Percentiles rank a stretch among this genome's conserved stretches.
These are phyloP conservation scores for Mycosarcoma maydis DNA, from an alignment of 1,284 basidiomycete genomes.

Conservation along the genomic window DNA sequence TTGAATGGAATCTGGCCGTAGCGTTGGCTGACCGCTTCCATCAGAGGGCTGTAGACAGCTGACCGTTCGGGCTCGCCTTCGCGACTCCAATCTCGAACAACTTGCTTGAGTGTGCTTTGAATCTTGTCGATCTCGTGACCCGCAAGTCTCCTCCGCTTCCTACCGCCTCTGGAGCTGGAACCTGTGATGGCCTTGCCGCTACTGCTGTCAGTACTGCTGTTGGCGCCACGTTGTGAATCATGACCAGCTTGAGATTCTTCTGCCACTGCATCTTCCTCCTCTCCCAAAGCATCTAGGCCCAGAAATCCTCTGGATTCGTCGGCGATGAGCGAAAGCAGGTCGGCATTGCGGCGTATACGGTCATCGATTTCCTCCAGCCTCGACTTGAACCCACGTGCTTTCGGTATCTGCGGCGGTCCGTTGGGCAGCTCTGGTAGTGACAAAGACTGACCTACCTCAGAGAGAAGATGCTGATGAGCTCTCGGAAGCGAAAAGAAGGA, in stretches of 20 bases:
- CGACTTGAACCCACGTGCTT: constrained; percentile 38
- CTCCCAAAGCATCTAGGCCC: constrained; percentile 20
- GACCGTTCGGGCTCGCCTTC: constrained; percentile 52
- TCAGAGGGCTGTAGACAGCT: constrained; percentile 55
- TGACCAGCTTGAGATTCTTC: constrained; percentile 7
- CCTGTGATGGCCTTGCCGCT: not conserved
- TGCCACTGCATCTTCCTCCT: constrained; percentile 4
- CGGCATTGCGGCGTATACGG: constrained; percentile 63
- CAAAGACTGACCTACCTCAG: constrained; percentile 34
- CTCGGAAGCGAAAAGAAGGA: constrained; percentile 55
- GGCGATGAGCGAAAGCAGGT: constrained; percentile 56
- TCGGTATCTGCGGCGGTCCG: not conserved
- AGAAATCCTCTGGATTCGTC: constrained; percentile 59
- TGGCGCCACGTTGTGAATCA: constrained; percentile 1
- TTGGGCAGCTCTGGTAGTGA: constrained; percentile 38
- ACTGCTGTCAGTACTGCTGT: constrained; percentile 14
- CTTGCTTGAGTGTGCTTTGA: constrained; percentile 63
- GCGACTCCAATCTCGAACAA: constrained; percentile 63
- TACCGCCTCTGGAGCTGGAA: constrained; percentile 3
- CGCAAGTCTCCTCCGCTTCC: constrained; percentile 35
- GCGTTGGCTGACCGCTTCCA: constrained; percentile 45
- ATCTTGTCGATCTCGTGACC: constrained; percentile 64
- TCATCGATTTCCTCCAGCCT: constrained; percentile 65
- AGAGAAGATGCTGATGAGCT: constrained; percentile 56
- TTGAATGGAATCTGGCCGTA: constrained; percentile 27